Evolutionary conservation across 371 early-diverging fungal species (phyloP).

Genomic region (Lichtheimia hyalospora): DNA sequence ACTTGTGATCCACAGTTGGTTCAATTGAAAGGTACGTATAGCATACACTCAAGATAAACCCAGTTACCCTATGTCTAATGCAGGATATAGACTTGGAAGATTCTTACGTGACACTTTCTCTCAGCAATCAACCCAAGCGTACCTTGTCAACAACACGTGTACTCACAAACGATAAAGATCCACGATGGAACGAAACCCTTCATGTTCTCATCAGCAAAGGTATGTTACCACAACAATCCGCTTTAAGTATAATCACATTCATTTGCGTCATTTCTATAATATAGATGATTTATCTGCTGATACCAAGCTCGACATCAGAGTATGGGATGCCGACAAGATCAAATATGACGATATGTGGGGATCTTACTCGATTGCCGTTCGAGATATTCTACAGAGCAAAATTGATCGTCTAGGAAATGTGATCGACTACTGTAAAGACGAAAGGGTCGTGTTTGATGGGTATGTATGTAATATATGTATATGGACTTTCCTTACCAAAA

Average conservation of each 20-base stretch:
- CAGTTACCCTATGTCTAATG: background rate
- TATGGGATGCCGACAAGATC: slow-evolving; percentile 51
- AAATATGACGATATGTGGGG: slow-evolving; percentile 48
- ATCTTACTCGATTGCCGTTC: slow-evolving; percentile 28
- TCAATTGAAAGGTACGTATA: slow-evolving; percentile 22
- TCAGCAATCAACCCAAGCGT: slow-evolving; percentile 39
- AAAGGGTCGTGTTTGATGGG: slow-evolving; percentile 41
- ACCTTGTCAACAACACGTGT: slow-evolving; percentile 37
- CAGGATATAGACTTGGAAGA: slow-evolving; percentile 36
- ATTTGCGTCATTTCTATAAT: background rate
- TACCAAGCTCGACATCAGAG: slow-evolving; percentile 36
- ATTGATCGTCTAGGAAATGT: slow-evolving; percentile 38
- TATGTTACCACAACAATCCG: background rate
- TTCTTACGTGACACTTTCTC: slow-evolving; percentile 36
- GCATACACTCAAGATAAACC: background rate
- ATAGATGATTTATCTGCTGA: slow-evolving; percentile 40
- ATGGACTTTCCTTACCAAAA: background rate
- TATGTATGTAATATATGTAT: slow-evolving; percentile 3
- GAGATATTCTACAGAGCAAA: slow-evolving; percentile 31
- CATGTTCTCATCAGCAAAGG: slow-evolving; percentile 34
- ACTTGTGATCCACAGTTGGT: slow-evolving; percentile 13
- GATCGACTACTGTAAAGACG: slow-evolving; percentile 29
- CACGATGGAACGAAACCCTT: slow-evolving; percentile 41
- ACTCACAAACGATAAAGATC: slow-evolving; percentile 42
- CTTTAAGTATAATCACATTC: background rate